phyloP scores from a whole-genome alignment of 495 filamentous ascomycete genomes.

The Penicillium verhagenii region DNA sequence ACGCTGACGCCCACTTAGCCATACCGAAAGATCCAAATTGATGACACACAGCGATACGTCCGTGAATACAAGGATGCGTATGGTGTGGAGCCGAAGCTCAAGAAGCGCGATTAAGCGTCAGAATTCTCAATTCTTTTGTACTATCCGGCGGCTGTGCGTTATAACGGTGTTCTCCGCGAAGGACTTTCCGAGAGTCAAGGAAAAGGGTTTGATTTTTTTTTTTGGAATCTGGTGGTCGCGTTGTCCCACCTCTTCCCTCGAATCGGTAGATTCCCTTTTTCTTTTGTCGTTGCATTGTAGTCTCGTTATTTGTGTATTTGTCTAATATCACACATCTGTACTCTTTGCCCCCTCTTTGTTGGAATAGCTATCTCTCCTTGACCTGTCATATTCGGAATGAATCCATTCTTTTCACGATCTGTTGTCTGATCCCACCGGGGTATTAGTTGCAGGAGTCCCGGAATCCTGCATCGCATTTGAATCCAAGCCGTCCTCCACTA shows the following conservation, averaged over 20 bases:
- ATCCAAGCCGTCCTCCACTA: conserved; percentile 12
- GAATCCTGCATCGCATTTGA: neutral
- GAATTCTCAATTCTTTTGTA: neutral
- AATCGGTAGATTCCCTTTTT: conserved; percentile 16
- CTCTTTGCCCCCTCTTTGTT: too few species aligned
- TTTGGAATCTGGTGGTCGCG: conserved; percentile 1
- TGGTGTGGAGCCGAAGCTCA: conserved; percentile 16
- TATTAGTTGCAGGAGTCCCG: neutral
- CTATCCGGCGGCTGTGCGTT: neutral
- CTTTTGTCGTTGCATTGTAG: conserved; percentile 23
- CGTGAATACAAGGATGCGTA: conserved; percentile 37
- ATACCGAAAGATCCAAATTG: conserved; percentile 17
- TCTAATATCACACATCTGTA: conserved; percentile 2
- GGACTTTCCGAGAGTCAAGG: neutral
- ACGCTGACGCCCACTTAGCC: conserved; percentile 20
- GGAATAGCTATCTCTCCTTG: neutral
- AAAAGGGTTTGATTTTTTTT: conserved; percentile 5
- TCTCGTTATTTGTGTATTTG: neutral
- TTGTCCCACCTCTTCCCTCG: conserved; percentile 4
- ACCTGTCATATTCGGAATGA: neutral
- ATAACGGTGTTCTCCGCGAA: conserved; percentile 7
- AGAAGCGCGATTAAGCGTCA: neutral
- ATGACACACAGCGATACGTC: conserved; percentile 32
- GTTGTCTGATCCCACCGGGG: neutral
- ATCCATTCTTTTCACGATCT: neutral